Percentiles rank a stretch among this genome's conserved stretches.
These are phyloP conservation scores for Tardiomyces digboiensis DNA, from an alignment of 1,139 yeast species.

Conservation along the genomic window DNA sequence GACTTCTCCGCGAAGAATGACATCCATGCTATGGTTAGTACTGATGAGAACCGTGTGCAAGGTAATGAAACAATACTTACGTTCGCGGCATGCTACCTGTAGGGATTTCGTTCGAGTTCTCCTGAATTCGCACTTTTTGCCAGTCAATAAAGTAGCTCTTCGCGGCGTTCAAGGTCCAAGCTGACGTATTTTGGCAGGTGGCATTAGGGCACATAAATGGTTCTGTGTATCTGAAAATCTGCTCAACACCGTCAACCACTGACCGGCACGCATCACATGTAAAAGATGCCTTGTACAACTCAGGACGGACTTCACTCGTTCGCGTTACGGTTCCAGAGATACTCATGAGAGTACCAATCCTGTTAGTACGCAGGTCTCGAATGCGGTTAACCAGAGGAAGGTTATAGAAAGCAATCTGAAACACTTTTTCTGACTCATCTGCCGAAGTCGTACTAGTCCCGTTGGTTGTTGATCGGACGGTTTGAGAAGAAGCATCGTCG, in stretches of 20 bases:
- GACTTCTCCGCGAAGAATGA: slow-evolving; percentile 84
- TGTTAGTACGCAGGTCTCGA: slow-evolving; percentile 84
- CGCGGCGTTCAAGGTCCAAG: slow-evolving; percentile 75
- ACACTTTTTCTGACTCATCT: slow-evolving; percentile 56
- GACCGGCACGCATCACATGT: slow-evolving; percentile 88
- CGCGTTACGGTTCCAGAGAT: slow-evolving; percentile 95
- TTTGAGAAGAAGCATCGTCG: slow-evolving; percentile 14
- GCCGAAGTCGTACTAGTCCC: slow-evolving; percentile 17
- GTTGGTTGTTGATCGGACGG: slow-evolving; percentile 13
- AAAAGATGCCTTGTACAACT: slow-evolving; percentile 76
- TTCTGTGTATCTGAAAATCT: slow-evolving; percentile 87
- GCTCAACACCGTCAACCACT: slow-evolving; percentile 82
- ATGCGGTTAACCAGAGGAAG: slow-evolving; percentile 77
- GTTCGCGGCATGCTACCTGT: slow-evolving; percentile 99
- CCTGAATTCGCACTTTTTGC: slow-evolving; percentile 96
- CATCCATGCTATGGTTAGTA: slow-evolving; percentile 42
- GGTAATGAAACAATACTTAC: background rate
- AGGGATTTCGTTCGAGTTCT: slow-evolving; percentile 91
- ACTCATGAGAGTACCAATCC: slow-evolving; percentile 76
- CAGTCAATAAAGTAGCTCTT: slow-evolving; percentile 91
- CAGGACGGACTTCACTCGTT: slow-evolving; percentile 97
- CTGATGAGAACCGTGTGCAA: background rate
- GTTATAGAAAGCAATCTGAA: slow-evolving; percentile 86
- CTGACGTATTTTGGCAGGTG: slow-evolving; percentile 76
- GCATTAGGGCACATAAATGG: slow-evolving; percentile 89